These are phyloP conservation scores for Lodderomyces orthopsilosis DNA, from an alignment of 1,139 yeast genomes.

Conservation along the genomic window DNA sequence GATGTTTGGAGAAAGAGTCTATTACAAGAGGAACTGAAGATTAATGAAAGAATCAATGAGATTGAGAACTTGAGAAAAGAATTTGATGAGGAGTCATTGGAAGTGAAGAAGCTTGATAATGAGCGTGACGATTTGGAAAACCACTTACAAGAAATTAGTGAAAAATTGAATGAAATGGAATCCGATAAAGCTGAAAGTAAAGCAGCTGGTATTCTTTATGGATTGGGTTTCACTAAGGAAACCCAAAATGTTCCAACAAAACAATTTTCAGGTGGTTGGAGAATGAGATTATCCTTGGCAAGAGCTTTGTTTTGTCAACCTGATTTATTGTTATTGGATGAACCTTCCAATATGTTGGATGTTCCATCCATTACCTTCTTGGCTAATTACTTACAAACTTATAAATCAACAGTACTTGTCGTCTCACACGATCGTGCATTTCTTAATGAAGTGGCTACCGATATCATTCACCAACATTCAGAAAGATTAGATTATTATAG, in stretches of 20 bases:
- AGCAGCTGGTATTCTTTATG: constrained; percentile 92
- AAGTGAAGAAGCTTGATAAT: constrained; percentile 76
- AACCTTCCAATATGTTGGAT: constrained; percentile 99
- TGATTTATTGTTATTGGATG: constrained; percentile 87
- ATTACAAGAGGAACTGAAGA: constrained; percentile 69
- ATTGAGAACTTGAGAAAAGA: constrained; percentile 67
- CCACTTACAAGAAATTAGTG: constrained; percentile 74
- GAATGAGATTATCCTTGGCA: constrained; percentile 98
- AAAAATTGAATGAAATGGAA: constrained; percentile 87
- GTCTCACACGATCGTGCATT: constrained; percentile 98
- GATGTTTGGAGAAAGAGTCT: constrained; percentile 98
- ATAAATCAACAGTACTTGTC: constrained; percentile 88
- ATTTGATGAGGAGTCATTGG: constrained; percentile 81
- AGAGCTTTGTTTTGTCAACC: constrained; percentile 97
- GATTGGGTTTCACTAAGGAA: constrained; percentile 89
- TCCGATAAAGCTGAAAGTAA: constrained; percentile 96
- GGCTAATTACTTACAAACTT: constrained; percentile 83
- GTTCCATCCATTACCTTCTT: constrained; percentile 95
- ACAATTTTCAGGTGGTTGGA: constrained; percentile 99
- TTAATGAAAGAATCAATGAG: constrained; percentile 70
- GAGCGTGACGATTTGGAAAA: constrained; percentile 84
- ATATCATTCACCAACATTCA: constrained; percentile 94
- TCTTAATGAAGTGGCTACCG: constrained; percentile 96
- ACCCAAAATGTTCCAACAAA: constrained; percentile 82
- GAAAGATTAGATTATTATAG: constrained; percentile 95